phyloP scores from a whole-genome alignment of 1,284 basidiomycete species.

The Ustilago sp. region DNA sequence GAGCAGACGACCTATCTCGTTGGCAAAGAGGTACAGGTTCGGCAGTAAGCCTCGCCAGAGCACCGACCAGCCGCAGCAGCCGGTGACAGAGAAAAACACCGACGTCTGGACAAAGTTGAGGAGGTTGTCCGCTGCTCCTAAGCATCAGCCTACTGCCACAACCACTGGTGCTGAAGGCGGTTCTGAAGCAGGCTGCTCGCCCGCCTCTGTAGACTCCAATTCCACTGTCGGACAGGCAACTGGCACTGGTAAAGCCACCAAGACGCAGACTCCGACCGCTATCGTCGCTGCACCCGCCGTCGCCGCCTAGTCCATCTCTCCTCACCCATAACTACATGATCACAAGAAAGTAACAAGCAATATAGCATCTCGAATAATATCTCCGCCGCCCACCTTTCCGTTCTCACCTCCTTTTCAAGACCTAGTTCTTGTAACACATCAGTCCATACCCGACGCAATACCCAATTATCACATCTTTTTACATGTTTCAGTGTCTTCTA shows the following conservation, averaged over 20 bases:
- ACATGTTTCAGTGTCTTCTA: neutral
- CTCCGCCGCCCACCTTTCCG: neutral
- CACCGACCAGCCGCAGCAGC: constrained; percentile 6
- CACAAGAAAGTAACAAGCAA: neutral
- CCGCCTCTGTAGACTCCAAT: constrained; percentile 13
- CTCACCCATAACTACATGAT: neutral
- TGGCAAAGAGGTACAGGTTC: constrained; percentile 19
- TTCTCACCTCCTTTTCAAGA: neutral
- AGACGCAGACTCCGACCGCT: constrained; percentile 1
- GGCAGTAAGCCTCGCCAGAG: constrained; percentile 7
- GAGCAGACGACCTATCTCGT: constrained; percentile 5
- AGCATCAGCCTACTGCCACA: constrained; percentile 5
- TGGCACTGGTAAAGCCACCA: constrained; percentile 3
- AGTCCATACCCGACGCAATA: constrained; percentile 6
- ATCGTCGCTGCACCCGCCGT: constrained; percentile 16
- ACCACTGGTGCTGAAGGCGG: neutral
- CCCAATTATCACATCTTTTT: neutral
- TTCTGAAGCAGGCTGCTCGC: neutral
- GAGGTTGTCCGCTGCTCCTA: constrained; percentile 14
- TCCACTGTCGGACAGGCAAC: constrained; percentile 8
- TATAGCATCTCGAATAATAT: neutral
- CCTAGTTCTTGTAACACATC: neutral
- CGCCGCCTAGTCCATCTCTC: constrained; percentile 1
- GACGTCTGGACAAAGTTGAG: constrained; percentile 28
- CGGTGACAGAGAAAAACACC: neutral